phyloP scores from a whole-genome alignment of 768 basidiomycete genomes.

The Clavulina sp. region DNA sequence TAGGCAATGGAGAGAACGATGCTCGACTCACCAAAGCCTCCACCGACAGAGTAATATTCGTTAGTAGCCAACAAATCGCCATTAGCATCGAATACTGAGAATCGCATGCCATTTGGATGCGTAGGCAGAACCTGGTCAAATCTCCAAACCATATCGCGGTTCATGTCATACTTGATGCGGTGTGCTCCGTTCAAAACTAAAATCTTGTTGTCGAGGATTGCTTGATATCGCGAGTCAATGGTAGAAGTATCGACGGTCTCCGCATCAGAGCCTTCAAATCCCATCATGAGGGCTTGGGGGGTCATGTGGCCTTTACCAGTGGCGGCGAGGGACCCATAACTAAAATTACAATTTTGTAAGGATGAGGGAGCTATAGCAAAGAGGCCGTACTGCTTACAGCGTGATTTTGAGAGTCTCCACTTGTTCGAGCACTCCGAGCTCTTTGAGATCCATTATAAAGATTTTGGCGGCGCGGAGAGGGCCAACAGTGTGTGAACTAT shows the following conservation, averaged over 20 bases:
- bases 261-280: constrained; percentile 50
- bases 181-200: constrained; percentile 58
- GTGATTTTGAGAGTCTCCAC: constrained; percentile 71
- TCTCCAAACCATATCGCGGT: constrained; percentile 77
- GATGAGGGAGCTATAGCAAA: constrained; percentile 1
- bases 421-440: constrained; percentile 51
- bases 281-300: constrained; percentile 19
- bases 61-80: constrained; percentile 86
- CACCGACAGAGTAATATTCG: constrained; percentile 60
- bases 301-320: constrained; percentile 39
- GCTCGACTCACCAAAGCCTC: neutral
- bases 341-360: constrained; percentile 16
- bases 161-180: constrained; percentile 70
- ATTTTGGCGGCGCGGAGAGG: constrained; percentile 89
- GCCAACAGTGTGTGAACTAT: constrained; percentile 50
- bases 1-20: neutral
- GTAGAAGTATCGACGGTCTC: constrained; percentile 85
- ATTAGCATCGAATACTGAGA: constrained; percentile 63
- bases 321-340: constrained; percentile 85
- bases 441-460: constrained; percentile 58
- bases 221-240: constrained; percentile 54
- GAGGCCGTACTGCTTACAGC: constrained; percentile 30
- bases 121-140: constrained; percentile 81
- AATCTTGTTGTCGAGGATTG: constrained; percentile 45
- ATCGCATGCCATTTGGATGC: constrained; percentile 77